Percentiles rank a stretch among this genome's conserved stretches.
These are phyloP conservation scores for Pseudonitzschia multistriata DNA, from an alignment of 108 stramenopile species.

Conservation along the genomic window DNA sequence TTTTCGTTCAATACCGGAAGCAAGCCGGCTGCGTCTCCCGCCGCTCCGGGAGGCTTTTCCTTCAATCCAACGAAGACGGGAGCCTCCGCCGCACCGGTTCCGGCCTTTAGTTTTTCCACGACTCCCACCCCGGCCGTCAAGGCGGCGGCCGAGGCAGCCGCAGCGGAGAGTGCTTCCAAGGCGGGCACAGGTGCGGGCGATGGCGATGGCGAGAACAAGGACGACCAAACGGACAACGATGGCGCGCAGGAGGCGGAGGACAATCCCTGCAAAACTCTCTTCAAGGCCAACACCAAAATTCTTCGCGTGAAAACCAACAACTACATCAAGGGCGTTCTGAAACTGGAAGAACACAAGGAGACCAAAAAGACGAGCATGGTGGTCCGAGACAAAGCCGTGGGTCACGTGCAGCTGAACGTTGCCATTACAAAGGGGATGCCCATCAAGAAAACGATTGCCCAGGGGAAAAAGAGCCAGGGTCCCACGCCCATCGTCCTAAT, in stretches of 20 bases:
- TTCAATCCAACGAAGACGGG: background rate
- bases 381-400: conserved; percentile 1
- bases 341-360: conserved; percentile 6
- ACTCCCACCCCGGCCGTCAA: background rate
- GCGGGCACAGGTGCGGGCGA: background rate
- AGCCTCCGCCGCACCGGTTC: background rate
- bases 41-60: conserved; percentile 1
- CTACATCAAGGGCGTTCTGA: background rate
- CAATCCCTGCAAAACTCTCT: background rate
- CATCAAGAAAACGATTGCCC: background rate
- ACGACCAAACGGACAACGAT: background rate
- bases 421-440: conserved; percentile 3
- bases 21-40: background rate
- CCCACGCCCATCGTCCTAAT: background rate
- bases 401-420: background rate
- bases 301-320: background rate
- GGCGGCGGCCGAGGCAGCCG: background rate
- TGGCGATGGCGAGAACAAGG: background rate
- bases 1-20: background rate
- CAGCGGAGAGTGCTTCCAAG: background rate
- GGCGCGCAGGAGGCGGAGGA: background rate
- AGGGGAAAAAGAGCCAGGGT: background rate
- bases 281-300: background rate
- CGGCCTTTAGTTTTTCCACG: conserved; percentile 12
- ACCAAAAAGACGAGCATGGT: background rate